Evolutionary conservation across 495 filamentous ascomycete genomes (phyloP).

Genomic region (Jackrogersella multiformis): DNA sequence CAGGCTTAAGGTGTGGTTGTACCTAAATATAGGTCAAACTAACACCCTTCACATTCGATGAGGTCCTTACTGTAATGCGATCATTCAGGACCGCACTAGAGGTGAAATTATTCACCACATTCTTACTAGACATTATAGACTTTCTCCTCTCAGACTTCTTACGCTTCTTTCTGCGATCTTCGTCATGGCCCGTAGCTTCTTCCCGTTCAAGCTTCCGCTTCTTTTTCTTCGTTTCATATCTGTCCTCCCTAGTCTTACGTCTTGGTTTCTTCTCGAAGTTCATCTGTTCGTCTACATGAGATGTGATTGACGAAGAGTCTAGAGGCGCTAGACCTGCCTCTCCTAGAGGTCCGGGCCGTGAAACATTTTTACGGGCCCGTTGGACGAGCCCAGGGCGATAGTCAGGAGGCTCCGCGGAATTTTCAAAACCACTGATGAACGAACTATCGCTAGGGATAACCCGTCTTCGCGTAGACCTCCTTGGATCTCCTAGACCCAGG

Average conservation of each 20-base stretch:
- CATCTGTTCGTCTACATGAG: slow-evolving; percentile 7
- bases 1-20: slow-evolving; percentile 60
- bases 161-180: slow-evolving; percentile 41
- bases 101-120: slow-evolving; percentile 69
- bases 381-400: slow-evolving; percentile 12
- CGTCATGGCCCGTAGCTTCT: slow-evolving; percentile 36
- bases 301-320: slow-evolving; percentile 27
- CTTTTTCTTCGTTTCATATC: slow-evolving; percentile 57
- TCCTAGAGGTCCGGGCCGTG: slow-evolving; percentile 5
- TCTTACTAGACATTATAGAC: slow-evolving; percentile 48
- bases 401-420: slow-evolving; percentile 24
- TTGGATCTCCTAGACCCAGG: slow-evolving; percentile 7
- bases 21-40: slow-evolving; percentile 59
- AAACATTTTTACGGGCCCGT: slow-evolving; percentile 3
- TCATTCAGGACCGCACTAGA: slow-evolving; percentile 69
- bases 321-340: slow-evolving; percentile 17
- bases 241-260: slow-evolving; percentile 69
- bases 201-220: slow-evolving; percentile 52
- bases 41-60: not conserved
- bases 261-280: slow-evolving; percentile 67
- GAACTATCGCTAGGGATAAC: slow-evolving; percentile 36
- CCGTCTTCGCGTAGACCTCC: slow-evolving; percentile 35
- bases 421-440: slow-evolving; percentile 39
- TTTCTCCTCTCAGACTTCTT: slow-evolving; percentile 51
- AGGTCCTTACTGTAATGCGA: slow-evolving; percentile 68